phyloP scores from a whole-genome alignment of 108 stramenopile species.

The Skeletonema costatum region DNA sequence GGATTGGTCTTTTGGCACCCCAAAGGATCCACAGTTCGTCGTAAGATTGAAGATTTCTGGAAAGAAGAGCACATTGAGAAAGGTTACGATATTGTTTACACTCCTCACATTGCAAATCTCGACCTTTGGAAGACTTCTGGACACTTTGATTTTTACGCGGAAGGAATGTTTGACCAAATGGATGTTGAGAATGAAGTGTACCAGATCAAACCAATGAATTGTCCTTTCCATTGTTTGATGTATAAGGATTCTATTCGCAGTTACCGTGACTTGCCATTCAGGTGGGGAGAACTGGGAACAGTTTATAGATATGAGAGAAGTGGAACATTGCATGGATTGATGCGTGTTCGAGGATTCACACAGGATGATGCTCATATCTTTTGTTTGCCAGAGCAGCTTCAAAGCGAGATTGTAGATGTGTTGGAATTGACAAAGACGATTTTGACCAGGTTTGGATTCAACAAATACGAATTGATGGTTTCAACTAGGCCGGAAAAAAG shows the following conservation, averaged over 20 bases:
- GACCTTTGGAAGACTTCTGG: slow-evolving; percentile 98
- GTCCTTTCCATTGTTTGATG: slow-evolving; percentile 99
- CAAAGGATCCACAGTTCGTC: slow-evolving; percentile 91
- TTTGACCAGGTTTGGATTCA: slow-evolving; percentile 92
- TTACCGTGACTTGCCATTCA: slow-evolving; percentile 94
- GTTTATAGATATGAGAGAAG: slow-evolving; percentile 96
- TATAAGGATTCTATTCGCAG: slow-evolving; percentile 93
- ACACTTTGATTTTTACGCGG: slow-evolving; percentile 96
- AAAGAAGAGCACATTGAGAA: slow-evolving; percentile 75
- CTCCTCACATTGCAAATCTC: slow-evolving; percentile 98
- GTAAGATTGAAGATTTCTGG: slow-evolving; percentile 95
- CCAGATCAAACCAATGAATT: slow-evolving; percentile 99
- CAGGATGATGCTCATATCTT: slow-evolving; percentile 99
- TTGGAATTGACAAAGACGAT: slow-evolving; percentile 90
- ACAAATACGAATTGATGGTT: slow-evolving; percentile 95
- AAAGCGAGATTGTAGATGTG: slow-evolving; percentile 93
- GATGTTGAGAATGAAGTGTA: slow-evolving; percentile 95
- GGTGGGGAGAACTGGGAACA: slow-evolving; percentile 98
- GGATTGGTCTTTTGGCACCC: slow-evolving; percentile 92
- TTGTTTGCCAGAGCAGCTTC: slow-evolving; percentile 95
- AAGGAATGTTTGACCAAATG: slow-evolving; percentile 99
- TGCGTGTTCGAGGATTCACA: slow-evolving; percentile 97
- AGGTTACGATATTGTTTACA: slow-evolving; percentile 95
- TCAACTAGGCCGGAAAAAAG: slow-evolving; percentile 94
- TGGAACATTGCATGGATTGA: slow-evolving; percentile 95